Conservation (phyloP, 768 basidiomycete genomes). For the Leccinum disarticulatum region DNA sequence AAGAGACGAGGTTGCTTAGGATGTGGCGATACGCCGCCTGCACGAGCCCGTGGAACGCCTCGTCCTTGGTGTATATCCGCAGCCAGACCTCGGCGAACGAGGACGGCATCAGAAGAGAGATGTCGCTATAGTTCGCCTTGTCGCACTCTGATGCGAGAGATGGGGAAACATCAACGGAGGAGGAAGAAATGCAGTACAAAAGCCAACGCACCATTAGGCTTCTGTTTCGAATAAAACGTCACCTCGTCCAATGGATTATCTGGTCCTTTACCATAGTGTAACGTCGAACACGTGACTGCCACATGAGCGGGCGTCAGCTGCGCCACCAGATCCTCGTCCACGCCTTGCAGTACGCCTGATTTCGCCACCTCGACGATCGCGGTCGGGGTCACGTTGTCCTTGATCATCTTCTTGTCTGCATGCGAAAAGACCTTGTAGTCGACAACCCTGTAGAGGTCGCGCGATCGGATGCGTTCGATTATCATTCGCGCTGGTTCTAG, state of each 20-base stretch:
- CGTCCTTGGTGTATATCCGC: slow-evolving; percentile 69
- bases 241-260: slow-evolving; percentile 67
- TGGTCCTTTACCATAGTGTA: slow-evolving; percentile 79
- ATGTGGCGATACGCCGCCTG: slow-evolving; percentile 65
- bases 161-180: neutral
- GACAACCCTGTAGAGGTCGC: slow-evolving; percentile 69
- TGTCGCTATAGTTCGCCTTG: slow-evolving; percentile 51
- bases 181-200: neutral
- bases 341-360: slow-evolving; percentile 23
- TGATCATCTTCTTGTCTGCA: slow-evolving; percentile 28
- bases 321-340: slow-evolving; percentile 30
- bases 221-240: slow-evolving; percentile 71
- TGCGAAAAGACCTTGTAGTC: slow-evolving; percentile 57
- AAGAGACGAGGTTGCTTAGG: slow-evolving; percentile 25
- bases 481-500: slow-evolving; percentile 59
- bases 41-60: slow-evolving; percentile 53
- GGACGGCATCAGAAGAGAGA: slow-evolving; percentile 63
- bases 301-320: slow-evolving; percentile 50
- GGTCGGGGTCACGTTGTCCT: slow-evolving; percentile 36
- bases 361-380: slow-evolving; percentile 46
- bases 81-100: slow-evolving; percentile 70
- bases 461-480: slow-evolving; percentile 56
- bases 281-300: slow-evolving; percentile 58
- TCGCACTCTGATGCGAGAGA: slow-evolving; percentile 38
- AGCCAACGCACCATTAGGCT: slow-evolving; percentile 51